Evolutionary conservation across 2,329 filamentous ascomycete species (phyloP).

Genomic region (Exophiala phaeomuriformis): DNA sequence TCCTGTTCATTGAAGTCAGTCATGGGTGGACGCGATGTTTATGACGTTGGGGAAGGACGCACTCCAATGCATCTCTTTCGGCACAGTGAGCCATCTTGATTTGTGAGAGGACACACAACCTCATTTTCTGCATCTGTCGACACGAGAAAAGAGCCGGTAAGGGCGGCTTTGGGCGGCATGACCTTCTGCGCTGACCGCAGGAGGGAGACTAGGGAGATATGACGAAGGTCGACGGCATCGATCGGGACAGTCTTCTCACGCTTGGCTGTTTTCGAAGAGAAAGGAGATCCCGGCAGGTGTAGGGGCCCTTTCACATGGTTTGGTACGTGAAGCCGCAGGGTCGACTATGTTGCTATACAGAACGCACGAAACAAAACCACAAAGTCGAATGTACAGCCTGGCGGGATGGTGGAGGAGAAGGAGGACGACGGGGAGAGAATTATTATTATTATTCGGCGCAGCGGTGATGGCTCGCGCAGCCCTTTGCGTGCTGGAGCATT

Average conservation of each 20-base stretch:
- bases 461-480: not conserved
- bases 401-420: not conserved
- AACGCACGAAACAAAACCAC: not conserved
- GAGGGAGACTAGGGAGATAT: constrained; percentile 18
- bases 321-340: not conserved
- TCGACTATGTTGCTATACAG: not conserved
- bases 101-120: constrained; percentile 90
- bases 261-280: constrained; percentile 19
- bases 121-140: constrained; percentile 81
- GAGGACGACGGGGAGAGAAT: not conserved
- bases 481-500: constrained; percentile 1
- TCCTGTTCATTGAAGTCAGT: constrained; percentile 52
- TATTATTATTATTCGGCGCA: constrained; percentile 1
- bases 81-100: constrained; percentile 94
- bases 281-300: constrained; percentile 19
- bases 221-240: constrained; percentile 23
- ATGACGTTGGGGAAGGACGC: constrained; percentile 26
- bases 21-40: constrained; percentile 27
- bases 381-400: not conserved
- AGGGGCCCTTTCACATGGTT: constrained; percentile 22
- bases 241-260: constrained; percentile 23
- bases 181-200: constrained; percentile 33
- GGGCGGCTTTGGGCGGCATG: constrained; percentile 83
- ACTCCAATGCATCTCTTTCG: constrained; percentile 96
- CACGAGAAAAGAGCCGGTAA: constrained; percentile 86